Evolutionary conservation across 352 stramenopile genomes (phyloP), one percentile per base, ranked within the genome.

Genomic region (Phytopythium aichiense): DNA sequence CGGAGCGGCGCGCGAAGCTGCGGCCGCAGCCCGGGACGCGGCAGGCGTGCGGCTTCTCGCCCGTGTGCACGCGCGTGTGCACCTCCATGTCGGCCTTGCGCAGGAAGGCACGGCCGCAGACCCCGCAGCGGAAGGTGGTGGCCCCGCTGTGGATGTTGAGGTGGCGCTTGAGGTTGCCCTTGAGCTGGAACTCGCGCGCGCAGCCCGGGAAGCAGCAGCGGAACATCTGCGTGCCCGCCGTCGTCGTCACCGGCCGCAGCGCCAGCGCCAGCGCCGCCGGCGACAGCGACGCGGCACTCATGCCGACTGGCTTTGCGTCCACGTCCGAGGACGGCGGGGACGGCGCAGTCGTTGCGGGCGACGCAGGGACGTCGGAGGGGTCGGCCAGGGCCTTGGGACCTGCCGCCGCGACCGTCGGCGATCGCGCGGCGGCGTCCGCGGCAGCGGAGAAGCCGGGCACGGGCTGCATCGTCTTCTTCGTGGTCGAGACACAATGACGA

Each of bases 71-170:
- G 52, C 81, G 79, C 45, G 83, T 78, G 63, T 92, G 83, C 20
- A 88, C 79, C 60, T 89, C 75, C 79, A 87, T 84, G 63, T 89
- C 84, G 38, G 81, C 84, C 64, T 91, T 92, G 30, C 80, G 78
- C 48, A 89, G 58, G 64, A 91, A 92, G 16, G 60, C 66, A 37
- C 83, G 85, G 43, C 65, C 66, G 58, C 84, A 92, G 60, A 76
- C 78, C 42, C 74, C 71, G 65, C 84, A 92, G 3, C 38, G 53
- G 61, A 91, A 92, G 61, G 83, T 79, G 62, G 78, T 73, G 50
- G 79, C 72, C 6, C 79, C 76, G 49, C 76, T 72, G 64, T 89
- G 79, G 54, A 83, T 87, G 40, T 83, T 87, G 38, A 64, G 51
- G 60, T 89, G 79, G 18, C 79, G 63, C 49, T 89, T 89, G 15